These are phyloP conservation scores for Lepraria neglecta DNA, from an alignment of 495 filamentous ascomycete species.

Conservation along the genomic window DNA sequence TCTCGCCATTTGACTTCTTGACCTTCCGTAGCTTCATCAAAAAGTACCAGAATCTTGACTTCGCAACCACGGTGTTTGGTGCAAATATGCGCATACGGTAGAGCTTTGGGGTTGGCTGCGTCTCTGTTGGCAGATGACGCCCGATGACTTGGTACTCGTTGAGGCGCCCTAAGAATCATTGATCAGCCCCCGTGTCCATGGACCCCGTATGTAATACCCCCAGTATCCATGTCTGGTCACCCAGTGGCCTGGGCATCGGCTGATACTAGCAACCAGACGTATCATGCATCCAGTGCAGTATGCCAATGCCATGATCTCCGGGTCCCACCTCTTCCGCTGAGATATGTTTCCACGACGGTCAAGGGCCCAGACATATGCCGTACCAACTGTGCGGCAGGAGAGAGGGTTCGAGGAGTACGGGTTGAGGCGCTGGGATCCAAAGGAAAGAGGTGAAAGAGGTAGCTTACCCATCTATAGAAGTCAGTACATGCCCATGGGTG, in stretches of 20 bases:
- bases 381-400: not conserved
- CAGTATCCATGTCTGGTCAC: not conserved
- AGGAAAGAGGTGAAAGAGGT: slow-evolving; percentile 28
- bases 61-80: slow-evolving; percentile 92
- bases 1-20: slow-evolving; percentile 99
- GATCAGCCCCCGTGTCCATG: slow-evolving; percentile 26
- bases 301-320: no score
- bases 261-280: not conserved
- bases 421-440: not conserved
- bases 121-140: slow-evolving; percentile 94
- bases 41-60: slow-evolving; percentile 99
- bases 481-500: slow-evolving; percentile 11
- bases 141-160: slow-evolving; percentile 99
- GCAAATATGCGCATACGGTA: slow-evolving; percentile 99
- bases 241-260: not conserved
- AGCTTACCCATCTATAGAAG: slow-evolving; percentile 48
- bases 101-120: slow-evolving; percentile 90
- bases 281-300: not conserved
- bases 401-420: no score
- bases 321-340: no score
- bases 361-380: no score
- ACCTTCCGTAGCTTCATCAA: slow-evolving; percentile 96
- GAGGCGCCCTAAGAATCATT: slow-evolving; percentile 72
- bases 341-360: no score
- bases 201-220: slow-evolving; percentile 10